A percentile compares a stretch with the other conserved stretches of the same genome.
Evolutionary conservation across 2,329 filamentous ascomycete species (phyloP).

Genomic region (Penicillium griseofulvum): DNA sequence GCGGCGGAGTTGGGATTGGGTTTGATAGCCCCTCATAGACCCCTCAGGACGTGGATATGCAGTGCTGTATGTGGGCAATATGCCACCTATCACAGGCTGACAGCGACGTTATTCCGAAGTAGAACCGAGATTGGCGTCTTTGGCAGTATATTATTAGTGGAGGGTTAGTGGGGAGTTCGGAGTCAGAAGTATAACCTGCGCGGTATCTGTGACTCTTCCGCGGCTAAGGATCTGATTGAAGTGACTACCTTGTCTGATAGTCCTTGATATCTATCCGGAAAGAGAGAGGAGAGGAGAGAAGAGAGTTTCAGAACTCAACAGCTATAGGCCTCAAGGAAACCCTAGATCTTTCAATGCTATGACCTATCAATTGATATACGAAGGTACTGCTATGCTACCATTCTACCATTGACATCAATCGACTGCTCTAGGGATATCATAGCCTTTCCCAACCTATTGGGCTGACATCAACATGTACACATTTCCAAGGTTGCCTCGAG

Average conservation of each 20-base stretch:
- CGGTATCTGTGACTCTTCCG: neutral
- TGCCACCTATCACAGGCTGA: neutral
- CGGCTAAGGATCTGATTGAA: neutral
- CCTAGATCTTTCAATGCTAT: neutral
- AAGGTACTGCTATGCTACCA: neutral
- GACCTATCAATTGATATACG: no score
- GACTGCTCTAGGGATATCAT: neutral
- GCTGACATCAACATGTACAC: no score
- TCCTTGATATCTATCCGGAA: neutral
- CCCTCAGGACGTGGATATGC: neutral
- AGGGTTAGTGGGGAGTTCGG: neutral
- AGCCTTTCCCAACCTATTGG: neutral
- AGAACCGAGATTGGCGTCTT: neutral
- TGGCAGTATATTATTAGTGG: neutral
- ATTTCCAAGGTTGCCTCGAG: slow-evolving; percentile 7
- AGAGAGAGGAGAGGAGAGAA: neutral
- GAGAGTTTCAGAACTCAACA: neutral
- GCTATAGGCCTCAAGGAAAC: no score
- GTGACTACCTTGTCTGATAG: neutral
- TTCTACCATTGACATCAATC: neutral
- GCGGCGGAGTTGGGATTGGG: neutral
- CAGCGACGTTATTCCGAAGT: neutral
- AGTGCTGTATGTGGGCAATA: neutral
- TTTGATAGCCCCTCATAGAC: neutral
- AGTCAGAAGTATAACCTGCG: neutral